Percentiles rank a stretch among this genome's conserved stretches.
phyloP scores from a whole-genome alignment of 345 rosid species.

The Bruguiera gymnorhiza region DNA sequence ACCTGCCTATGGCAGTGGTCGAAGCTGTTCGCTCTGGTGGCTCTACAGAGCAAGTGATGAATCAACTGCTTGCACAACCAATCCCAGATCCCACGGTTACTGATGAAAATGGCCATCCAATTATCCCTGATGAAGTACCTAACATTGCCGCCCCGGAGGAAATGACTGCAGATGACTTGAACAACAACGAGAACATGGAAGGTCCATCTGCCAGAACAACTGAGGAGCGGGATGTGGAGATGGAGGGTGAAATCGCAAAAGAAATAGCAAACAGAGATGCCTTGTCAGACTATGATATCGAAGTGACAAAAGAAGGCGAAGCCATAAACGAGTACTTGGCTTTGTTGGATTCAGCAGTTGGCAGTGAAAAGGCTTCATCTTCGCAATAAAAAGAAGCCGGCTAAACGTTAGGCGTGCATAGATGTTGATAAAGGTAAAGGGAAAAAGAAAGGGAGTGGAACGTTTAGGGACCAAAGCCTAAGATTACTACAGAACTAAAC shows the following conservation, averaged over 20 bases:
- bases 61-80: conserved; percentile 40
- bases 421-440: background rate
- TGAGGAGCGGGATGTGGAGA: conserved; percentile 61
- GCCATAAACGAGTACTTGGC: conserved; percentile 63
- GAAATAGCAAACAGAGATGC: conserved; percentile 55
- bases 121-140: conserved; percentile 12
- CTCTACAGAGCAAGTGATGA: conserved; percentile 46
- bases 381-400: conserved; percentile 6
- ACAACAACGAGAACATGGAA: conserved; percentile 19
- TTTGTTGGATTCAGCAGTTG: conserved; percentile 38
- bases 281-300: conserved; percentile 72
- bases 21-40: conserved; percentile 55
- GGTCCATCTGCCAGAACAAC: conserved; percentile 20
- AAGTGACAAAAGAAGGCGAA: conserved; percentile 66
- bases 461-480: no score
- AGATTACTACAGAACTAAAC: no score
- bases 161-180: conserved; percentile 7
- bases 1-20: conserved; percentile 39
- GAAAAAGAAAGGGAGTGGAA: no score
- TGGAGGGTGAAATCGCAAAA: conserved; percentile 63
- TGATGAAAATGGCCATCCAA: conserved; percentile 9
- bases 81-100: conserved; percentile 18
- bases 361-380: conserved; percentile 22
- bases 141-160: conserved; percentile 3
- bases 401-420: background rate